A percentile compares a stretch with the other conserved stretches of the same genome.
Evolutionary conservation across 495 filamentous ascomycete species (phyloP).

Genomic region (Chaetomium fimeti): DNA sequence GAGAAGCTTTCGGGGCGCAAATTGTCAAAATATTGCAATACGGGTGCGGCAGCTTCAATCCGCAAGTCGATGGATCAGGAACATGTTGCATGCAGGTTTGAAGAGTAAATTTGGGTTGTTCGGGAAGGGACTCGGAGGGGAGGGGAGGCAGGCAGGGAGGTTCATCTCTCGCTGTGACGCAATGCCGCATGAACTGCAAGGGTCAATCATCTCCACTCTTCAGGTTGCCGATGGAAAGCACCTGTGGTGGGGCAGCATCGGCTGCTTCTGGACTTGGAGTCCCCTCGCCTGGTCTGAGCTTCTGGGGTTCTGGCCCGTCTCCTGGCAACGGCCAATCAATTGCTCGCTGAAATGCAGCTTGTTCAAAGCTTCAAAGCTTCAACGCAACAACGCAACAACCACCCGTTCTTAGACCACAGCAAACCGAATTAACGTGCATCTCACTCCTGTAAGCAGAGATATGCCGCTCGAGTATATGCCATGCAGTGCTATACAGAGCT

Average conservation of each 20-base stretch:
- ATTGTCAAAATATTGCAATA: background rate
- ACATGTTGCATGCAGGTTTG: background rate
- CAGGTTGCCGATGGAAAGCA: too few relatives aligned
- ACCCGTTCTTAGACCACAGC: background rate
- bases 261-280: too few relatives aligned
- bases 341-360: background rate
- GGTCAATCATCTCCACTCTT: too few relatives aligned
- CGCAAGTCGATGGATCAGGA: background rate
- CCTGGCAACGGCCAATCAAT: conserved; percentile 2
- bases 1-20: background rate
- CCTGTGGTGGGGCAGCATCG: too few relatives aligned
- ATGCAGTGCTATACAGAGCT: conserved; percentile 85
- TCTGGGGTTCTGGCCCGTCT: conserved; percentile 1
- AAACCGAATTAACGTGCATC: background rate
- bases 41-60: conserved; percentile 10
- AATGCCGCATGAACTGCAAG: conserved; percentile 26
- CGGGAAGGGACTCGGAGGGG: too few relatives aligned
- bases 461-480: conserved; percentile 24
- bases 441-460: conserved; percentile 13
- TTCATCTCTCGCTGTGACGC: conserved; percentile 28
- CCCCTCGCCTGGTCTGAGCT: background rate
- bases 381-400: background rate
- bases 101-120: too few relatives aligned
- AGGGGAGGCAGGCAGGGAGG: too few relatives aligned
- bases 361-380: too few relatives aligned